Base-by-base conservation (phyloP, 306 rosid genomes). In the Prunus dulcis region DNA sequence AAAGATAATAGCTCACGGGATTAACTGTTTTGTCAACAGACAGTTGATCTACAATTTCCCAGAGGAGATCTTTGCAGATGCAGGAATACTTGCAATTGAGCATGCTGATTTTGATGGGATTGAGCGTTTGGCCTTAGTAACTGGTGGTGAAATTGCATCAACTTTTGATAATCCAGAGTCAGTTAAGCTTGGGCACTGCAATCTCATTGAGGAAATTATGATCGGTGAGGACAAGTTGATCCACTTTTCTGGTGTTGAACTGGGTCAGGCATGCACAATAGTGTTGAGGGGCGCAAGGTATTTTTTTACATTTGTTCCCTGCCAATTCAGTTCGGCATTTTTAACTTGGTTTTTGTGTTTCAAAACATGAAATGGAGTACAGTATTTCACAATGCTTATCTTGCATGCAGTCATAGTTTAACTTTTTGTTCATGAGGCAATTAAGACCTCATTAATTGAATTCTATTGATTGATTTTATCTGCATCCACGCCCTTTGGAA, bases 51-150 rank as follows among this genome's bases (percentile, higher is more conserved):
- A 90, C 90, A 95, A 95, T 77, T 95, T 95, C 80, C 99, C 97
- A 27, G 97, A 92, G 82, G 99, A 95, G 81, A 96, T 95, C 78
- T 92, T 95, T 86, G 97, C 99, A 30, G 99, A 92, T 88, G 93
- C 90, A 0, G 97, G 99, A 86, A 84, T 96, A 61, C 93, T 95
- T 61, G 97, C 99, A 6, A 96, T 96, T 87, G 97, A 96, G 89
- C 98, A 96, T 84, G 99, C 99, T 82, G 99, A 92, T 89, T 92
- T 96, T 81, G 99, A 91, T 84, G 99, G 96, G 76, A 89, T 92
- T 70, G 99, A 92, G 85, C 97, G 93, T 34, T 78, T 92, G 82
- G 98, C 91, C 34, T 78, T 96, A 67, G 99, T 96, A 55, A 91
- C 98, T 76, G 98, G 97, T 58, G 99, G 96, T 79, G 96, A 96